phyloP scores from a whole-genome alignment of 1,284 basidiomycete species.

The Tausonia pullulans region DNA sequence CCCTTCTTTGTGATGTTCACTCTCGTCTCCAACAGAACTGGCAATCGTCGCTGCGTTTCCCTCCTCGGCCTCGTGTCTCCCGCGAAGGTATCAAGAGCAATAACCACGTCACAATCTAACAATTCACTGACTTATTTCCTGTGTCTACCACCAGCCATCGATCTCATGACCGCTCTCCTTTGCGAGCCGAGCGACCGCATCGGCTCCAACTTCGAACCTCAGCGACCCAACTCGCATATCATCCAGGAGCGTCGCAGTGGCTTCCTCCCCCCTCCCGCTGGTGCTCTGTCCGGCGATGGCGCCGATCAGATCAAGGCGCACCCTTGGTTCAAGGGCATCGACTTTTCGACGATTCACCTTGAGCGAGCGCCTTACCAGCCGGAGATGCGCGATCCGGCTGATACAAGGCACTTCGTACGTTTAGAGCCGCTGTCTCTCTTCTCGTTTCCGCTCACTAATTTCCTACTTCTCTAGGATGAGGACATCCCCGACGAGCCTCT shows the following conservation, averaged over 20 bases:
- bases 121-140: too few relatives aligned
- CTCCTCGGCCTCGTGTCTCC: slow-evolving; percentile 68
- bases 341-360: slow-evolving; percentile 36
- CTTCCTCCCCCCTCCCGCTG: slow-evolving; percentile 43
- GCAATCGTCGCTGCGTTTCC: slow-evolving; percentile 77
- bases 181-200: slow-evolving; percentile 91
- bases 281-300: slow-evolving; percentile 47
- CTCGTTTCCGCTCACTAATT: background rate
- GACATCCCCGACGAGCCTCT: slow-evolving; percentile 64
- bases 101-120: background rate
- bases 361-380: slow-evolving; percentile 65
- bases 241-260: slow-evolving; percentile 60
- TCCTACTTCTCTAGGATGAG: slow-evolving; percentile 40
- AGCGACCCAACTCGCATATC: slow-evolving; percentile 64
- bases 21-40: slow-evolving; percentile 53
- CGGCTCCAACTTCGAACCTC: slow-evolving; percentile 57
- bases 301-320: slow-evolving; percentile 79
- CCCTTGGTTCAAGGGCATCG: slow-evolving; percentile 75
- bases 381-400: slow-evolving; percentile 58
- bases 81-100: slow-evolving; percentile 60
- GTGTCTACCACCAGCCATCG: background rate
- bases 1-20: background rate
- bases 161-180: slow-evolving; percentile 56
- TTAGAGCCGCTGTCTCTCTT: background rate
- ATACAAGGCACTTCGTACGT: slow-evolving; percentile 58